Evolutionary conservation across 306 rosid genomes (phyloP).

Genomic region (Sesbania bispinosa): DNA sequence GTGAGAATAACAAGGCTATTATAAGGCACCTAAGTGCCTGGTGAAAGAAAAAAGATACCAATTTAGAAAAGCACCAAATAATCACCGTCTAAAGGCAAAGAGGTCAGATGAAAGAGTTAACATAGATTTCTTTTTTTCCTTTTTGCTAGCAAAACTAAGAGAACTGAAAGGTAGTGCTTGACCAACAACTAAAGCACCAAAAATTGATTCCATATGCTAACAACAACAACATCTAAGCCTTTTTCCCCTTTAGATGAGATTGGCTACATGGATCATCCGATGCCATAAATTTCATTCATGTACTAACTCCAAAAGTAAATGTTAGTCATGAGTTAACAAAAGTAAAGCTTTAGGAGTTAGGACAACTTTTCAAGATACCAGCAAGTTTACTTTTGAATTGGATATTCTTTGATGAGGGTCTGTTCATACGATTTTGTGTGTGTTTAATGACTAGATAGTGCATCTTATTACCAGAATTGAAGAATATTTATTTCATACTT

Average conservation of each 20-base stretch:
- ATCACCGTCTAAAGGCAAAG: not conserved
- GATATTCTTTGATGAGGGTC: not conserved
- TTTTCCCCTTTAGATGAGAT: no score
- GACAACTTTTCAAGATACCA: not conserved
- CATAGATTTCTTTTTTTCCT: not conserved
- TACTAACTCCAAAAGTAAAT: no score
- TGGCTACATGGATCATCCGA: no score
- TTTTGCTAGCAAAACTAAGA: not conserved
- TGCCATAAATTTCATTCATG: no score
- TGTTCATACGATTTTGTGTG: not conserved
- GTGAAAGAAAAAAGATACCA: slow-evolving; percentile 1
- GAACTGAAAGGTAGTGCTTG: not conserved
- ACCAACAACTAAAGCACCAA: not conserved
- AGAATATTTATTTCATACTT: slow-evolving; percentile 1
- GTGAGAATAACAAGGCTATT: not conserved
- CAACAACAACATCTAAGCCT: no score
- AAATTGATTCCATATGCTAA: not conserved
- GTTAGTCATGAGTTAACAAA: not conserved
- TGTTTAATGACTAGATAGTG: not conserved
- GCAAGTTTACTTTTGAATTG: not conserved
- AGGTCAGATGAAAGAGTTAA: not conserved
- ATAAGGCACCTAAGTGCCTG: not conserved
- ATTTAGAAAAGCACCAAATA: not conserved
- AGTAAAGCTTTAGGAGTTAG: not conserved
- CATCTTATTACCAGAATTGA: not conserved